A percentile compares a stretch with the other conserved stretches of the same genome.
Conservation (phyloP, 306 rosid genomes). For the Gleditsia sinensis region DNA sequence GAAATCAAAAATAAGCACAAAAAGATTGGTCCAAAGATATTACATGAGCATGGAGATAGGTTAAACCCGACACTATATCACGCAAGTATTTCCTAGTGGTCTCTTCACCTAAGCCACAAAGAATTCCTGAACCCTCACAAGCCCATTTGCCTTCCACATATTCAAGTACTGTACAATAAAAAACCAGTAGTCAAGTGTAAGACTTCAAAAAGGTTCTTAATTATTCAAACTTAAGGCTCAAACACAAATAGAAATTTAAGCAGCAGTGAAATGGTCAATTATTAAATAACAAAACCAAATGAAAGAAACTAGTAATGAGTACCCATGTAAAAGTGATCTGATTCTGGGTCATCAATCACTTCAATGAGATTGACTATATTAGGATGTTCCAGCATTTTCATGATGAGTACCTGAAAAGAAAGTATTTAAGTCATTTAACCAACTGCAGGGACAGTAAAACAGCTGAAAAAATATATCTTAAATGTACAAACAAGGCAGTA, state of each 20-base stretch:
- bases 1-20: slow-evolving; percentile 17
- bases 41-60: slow-evolving; percentile 94
- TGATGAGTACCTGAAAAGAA: slow-evolving; percentile 74
- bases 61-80: slow-evolving; percentile 87
- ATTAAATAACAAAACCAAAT: slow-evolving; percentile 25
- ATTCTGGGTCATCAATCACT: slow-evolving; percentile 90
- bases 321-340: slow-evolving; percentile 95
- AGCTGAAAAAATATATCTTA: slow-evolving; percentile 23
- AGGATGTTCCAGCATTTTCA: slow-evolving; percentile 95
- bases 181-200: slow-evolving; percentile 30
- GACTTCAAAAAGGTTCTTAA: not conserved
- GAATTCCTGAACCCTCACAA: slow-evolving; percentile 79
- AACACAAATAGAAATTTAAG: slow-evolving; percentile 5
- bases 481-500: slow-evolving; percentile 9
- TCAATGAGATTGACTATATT: slow-evolving; percentile 92
- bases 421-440: slow-evolving; percentile 13
- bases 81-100: slow-evolving; percentile 82
- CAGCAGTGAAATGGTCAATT: not conserved
- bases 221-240: slow-evolving; percentile 15
- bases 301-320: slow-evolving; percentile 33
- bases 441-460: slow-evolving; percentile 15
- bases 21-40: slow-evolving; percentile 34
- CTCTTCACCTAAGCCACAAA: slow-evolving; percentile 66
- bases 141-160: slow-evolving; percentile 97
- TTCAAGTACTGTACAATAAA: slow-evolving; percentile 75